Base-by-base conservation (phyloP, 805 yeast genomes). In the Starmerella apis region DNA sequence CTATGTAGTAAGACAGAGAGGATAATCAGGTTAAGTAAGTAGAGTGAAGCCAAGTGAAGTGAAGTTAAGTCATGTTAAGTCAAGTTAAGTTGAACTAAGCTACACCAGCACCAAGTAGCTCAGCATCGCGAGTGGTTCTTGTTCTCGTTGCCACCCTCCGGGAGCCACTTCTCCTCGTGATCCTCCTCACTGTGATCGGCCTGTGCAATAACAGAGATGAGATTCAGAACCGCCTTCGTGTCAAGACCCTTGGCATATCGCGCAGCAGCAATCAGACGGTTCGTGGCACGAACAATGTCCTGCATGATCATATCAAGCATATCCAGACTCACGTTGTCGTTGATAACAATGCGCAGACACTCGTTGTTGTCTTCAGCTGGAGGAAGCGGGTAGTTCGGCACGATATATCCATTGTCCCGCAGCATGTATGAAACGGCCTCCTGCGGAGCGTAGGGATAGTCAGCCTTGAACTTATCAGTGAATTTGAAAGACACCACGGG, bases 401-500 rank as follows among this genome's bases (percentile, higher is more conserved):
- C 73, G 64, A 88, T 88, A 78, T 83, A 87, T 13, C 94, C 94
- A 59, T 79, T 78, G 63, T 75, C 77, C 64, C 96, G 77, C 60
- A 87, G 70, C 64, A 86, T 63, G 13, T 80, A 71, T 0, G 95
- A 81, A 24, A 87, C 65, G 51, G 84, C 72, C 16, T 81, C 73
- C 66, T 88, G 96, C 9, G 94, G 95, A 49, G 87, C 76, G 65
- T 79, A 86, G 3, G 95, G 92, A 64, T 79, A 84, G 37, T 72
- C 63, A 38, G 73, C 62, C 37, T 67, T 63, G 63, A 87, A 77
- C 33, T 71, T 70, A 46, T 78, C 70, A 2, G 84, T 74, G 58
- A 87, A 76, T 62, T 78, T 78, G 74, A 86, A 87, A 0, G 96
- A 83, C 38, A 86, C 95, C 30, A 87, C 92, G 2, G 96, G 96